Evolutionary conservation across 2,329 filamentous ascomycete species (phyloP).

Genomic region (Fusarium equiseti): DNA sequence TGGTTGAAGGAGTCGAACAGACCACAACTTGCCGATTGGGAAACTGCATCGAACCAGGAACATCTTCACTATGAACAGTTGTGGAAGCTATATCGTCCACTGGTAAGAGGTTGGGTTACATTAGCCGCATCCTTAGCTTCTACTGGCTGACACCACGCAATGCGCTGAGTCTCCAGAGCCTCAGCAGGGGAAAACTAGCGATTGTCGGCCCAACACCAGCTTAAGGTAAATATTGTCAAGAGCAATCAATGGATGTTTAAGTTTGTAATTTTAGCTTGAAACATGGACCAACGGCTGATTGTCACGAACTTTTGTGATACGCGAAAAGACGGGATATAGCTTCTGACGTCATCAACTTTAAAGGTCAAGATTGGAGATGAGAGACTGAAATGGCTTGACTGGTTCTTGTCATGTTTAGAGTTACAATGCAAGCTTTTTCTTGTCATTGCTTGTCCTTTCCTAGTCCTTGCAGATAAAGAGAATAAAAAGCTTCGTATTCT

Average conservation of each 20-base stretch:
- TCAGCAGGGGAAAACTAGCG: neutral
- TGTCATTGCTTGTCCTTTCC: neutral
- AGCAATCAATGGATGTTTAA: neutral
- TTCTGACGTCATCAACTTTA: conserved; percentile 33
- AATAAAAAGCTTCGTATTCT: neutral
- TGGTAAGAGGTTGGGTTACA: neutral
- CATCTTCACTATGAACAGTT: neutral
- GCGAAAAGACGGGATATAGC: conserved; percentile 1
- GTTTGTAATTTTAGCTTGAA: conserved; percentile 1
- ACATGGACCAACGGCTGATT: conserved; percentile 10
- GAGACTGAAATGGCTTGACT: conserved; percentile 20
- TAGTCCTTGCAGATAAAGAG: neutral
- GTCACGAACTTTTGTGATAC: conserved; percentile 3
- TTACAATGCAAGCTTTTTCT: conserved; percentile 32
- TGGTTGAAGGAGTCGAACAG: neutral
- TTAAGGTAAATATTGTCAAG: neutral
- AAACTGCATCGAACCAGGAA: neutral
- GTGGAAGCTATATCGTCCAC: neutral
- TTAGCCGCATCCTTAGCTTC: neutral
- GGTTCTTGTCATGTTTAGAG: conserved; percentile 13
- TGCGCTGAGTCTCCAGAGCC: neutral
- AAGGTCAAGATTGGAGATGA: neutral
- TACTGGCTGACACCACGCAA: neutral
- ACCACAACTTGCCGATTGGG: neutral
- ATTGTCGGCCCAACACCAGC: neutral